These are phyloP conservation scores for Claviceps pusilla DNA, from an alignment of 2,329 filamentous ascomycete species.

Conservation along the genomic window DNA sequence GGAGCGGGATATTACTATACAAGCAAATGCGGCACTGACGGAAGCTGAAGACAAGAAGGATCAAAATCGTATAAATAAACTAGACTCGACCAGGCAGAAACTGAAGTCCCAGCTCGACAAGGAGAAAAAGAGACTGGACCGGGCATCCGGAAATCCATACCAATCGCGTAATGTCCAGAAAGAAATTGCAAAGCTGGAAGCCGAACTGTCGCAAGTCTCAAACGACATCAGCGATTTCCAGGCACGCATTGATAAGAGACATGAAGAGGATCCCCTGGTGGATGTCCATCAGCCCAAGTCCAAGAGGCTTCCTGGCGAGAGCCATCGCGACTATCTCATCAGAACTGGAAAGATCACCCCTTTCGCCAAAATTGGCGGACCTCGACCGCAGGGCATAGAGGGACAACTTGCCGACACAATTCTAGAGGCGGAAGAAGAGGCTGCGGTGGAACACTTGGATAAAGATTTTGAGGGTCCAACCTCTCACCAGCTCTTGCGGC, in stretches of 20 bases:
- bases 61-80: constrained; percentile 45
- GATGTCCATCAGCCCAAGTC: constrained; percentile 32
- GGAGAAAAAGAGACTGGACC: constrained; percentile 31
- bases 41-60: constrained; percentile 50
- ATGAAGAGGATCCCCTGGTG: constrained; percentile 34
- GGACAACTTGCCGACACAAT: constrained; percentile 64
- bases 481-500: constrained; percentile 59
- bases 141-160: constrained; percentile 28
- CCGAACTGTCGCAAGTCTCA: constrained; percentile 48
- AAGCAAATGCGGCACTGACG: constrained; percentile 44
- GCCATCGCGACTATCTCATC: constrained; percentile 75
- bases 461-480: constrained; percentile 31
- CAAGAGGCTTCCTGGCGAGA: constrained; percentile 61
- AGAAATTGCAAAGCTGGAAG: constrained; percentile 51
- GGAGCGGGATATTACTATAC: constrained; percentile 64
- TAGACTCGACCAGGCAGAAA: constrained; percentile 38
- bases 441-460: constrained; percentile 27
- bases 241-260: constrained; percentile 62
- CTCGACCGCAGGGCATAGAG: constrained; percentile 44
- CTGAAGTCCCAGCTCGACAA: constrained; percentile 50
- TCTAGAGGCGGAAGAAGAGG: constrained; percentile 66
- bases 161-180: constrained; percentile 44
- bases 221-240: constrained; percentile 70
- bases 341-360: constrained; percentile 96
- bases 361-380: constrained; percentile 63